Base-by-base conservation (phyloP, 2,329 filamentous ascomycete genomes). In the Helminthosporium solani region DNA sequence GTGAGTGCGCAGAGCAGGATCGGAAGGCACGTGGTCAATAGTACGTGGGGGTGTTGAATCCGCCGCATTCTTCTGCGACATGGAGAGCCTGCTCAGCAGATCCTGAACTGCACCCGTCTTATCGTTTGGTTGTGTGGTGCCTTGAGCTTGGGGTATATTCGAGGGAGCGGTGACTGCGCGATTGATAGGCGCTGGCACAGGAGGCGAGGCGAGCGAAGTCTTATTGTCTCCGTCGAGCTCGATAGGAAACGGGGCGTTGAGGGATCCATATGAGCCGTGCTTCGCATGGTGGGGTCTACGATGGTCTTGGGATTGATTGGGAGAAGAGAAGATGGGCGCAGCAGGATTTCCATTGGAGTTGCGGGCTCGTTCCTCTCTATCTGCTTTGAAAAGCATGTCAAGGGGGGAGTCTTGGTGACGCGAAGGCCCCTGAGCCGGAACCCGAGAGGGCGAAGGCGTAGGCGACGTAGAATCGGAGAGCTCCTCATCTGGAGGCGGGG, bases 331-430 rank as follows among this genome's bases (percentile, higher is more conserved):
- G n/a, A 47, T 42, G 12, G 40, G 31, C 14, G 57, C 53, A 5
- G 45, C 64, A 54, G 57, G 58, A 39, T 52, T 67, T 16, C 76
- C 76, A 47, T 78, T 77, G 20, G 76, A 76, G 36, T 78, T 79
- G 49, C 79, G 77, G 42, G 84, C 84, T 63, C 84, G 87, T 68
- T 94, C 88, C 50, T 88, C 86, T 40, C 87, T 82, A 58, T 96
- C 88, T 27, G 90, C 90, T 50, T 86, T 86, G 75, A 97, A 97
- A 65, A 97, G 86, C 52, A 95, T 80, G 60, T 97, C 91, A 3
- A 97, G 77, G 1, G 91, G 90, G 9, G 90, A 95, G 50, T 88
- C 82, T 48, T 83, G 73, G 45, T 77, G 67, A n/a, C 70, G 66
- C 8, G 63, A 68, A 14, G 70, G 68, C n/a, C 67, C 59, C 1